Percentiles rank a stretch among this genome's conserved stretches.
phyloP scores from a whole-genome alignment of 495 filamentous ascomycete genomes.

The Saxispiralis lemnorum region DNA sequence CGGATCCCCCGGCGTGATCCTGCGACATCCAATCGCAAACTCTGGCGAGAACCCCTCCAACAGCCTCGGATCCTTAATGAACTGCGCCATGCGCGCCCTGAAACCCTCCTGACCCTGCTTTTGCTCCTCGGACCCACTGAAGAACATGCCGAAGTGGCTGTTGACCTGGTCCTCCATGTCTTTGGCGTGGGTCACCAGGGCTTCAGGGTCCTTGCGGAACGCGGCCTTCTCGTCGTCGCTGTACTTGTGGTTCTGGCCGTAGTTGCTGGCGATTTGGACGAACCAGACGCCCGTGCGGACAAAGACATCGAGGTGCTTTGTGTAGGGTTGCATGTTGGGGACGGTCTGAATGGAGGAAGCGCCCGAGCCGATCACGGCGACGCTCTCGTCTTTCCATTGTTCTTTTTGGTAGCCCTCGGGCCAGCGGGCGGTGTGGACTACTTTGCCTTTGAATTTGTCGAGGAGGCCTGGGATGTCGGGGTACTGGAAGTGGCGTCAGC shows the following conservation, averaged over 20 bases:
- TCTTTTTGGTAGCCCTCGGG: constrained; percentile 36
- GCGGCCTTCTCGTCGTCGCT: constrained; percentile 19
- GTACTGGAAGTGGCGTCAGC: not conserved
- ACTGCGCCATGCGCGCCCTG: constrained; percentile 22
- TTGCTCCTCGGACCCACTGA: constrained; percentile 20
- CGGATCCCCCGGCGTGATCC: constrained; percentile 23
- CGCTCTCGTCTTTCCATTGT: constrained; percentile 32
- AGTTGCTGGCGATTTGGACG: constrained; percentile 20
- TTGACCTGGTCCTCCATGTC: constrained; percentile 26
- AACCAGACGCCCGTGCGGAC: constrained; percentile 25
- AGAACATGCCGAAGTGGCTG: constrained; percentile 25
- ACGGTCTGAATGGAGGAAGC: constrained; percentile 25
- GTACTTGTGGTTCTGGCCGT: constrained; percentile 21
- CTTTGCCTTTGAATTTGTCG: constrained; percentile 23
- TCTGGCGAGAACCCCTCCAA: constrained; percentile 25
- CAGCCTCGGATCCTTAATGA: constrained; percentile 27
- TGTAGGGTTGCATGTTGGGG: constrained; percentile 25
- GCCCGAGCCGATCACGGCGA: constrained; percentile 24
- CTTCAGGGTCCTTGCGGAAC: constrained; percentile 21
- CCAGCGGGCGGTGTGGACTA: constrained; percentile 37
- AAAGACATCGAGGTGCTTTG: constrained; percentile 24
- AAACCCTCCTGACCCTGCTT: constrained; percentile 19
- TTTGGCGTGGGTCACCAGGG: constrained; percentile 23
- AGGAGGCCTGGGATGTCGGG: constrained; percentile 14
- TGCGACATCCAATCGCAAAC: constrained; percentile 22